Conservation (phyloP, 2,329 filamentous ascomycete species). For the Colletotrichum sojae region DNA sequence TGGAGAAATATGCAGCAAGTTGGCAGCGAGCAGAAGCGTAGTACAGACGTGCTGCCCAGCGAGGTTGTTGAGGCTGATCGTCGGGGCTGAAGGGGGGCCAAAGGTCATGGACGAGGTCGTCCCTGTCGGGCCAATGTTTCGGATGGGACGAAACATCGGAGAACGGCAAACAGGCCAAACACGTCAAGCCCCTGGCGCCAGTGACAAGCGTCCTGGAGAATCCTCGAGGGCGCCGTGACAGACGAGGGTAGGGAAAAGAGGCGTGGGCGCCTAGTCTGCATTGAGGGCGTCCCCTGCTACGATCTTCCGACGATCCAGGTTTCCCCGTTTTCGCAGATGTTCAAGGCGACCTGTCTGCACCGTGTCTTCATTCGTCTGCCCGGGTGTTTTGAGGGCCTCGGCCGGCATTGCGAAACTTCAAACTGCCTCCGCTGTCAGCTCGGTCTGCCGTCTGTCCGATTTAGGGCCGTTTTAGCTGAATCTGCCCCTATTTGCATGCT, state of each 20-base stretch:
- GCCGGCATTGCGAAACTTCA: slow-evolving; percentile 31
- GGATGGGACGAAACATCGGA: slow-evolving; percentile 40
- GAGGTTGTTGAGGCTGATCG: slow-evolving; percentile 34
- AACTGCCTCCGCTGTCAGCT: slow-evolving; percentile 12
- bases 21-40: not conserved
- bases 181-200: slow-evolving; percentile 7
- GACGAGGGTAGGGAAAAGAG: not conserved
- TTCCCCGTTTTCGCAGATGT: slow-evolving; percentile 39
- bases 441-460: slow-evolving; percentile 13
- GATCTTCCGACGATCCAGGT: slow-evolving; percentile 40
- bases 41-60: slow-evolving; percentile 40
- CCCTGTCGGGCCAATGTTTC: slow-evolving; percentile 45
- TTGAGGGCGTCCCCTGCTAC: slow-evolving; percentile 3
- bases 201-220: slow-evolving; percentile 7
- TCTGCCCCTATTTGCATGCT: slow-evolving; percentile 19
- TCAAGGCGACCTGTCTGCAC: not conserved
- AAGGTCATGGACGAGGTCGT: slow-evolving; percentile 25
- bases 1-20: slow-evolving; percentile 26
- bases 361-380: slow-evolving; percentile 29
- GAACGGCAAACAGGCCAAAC: slow-evolving; percentile 22
- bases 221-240: not conserved
- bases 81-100: not conserved
- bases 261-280: not conserved
- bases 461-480: slow-evolving; percentile 24
- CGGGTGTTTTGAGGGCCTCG: not conserved